Base-by-base conservation (phyloP, 176 grass and related monocot species). In the Triticum timopheevii region DNA sequence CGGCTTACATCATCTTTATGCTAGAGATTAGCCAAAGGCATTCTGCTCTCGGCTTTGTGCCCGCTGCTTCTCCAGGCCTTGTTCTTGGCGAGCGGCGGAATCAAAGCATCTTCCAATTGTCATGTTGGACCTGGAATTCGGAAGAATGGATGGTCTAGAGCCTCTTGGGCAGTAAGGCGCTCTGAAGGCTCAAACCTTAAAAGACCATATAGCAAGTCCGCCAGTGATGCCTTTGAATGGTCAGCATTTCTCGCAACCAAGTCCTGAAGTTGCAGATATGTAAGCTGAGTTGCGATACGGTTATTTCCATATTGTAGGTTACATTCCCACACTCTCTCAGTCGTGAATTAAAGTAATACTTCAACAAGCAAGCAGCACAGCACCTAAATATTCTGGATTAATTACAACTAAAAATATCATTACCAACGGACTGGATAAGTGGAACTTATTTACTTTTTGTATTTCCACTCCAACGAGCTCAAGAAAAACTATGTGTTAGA, bases 131-230 rank as follows among this genome's bases (percentile, higher is more conserved):
- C 86, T 69, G 88, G 70, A 36, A 79, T 73, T 63, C 62, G 70
- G 77, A 98, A 95, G 90, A 98, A 98, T 62, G 93, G 83, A 92
- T 98, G 96, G n/a, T 92, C 80, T 39, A 95, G 90, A 65, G 93
- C 96, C 84, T 98, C 90, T 88, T 84, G 86, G 56, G 96, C 96
- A 10, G 84, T 92, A 61, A 95, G 84, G 12, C 96, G 90, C 70
- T 94, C 86, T 1, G 86, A 98, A 42, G 96, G 96, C 76, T 98
- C 96, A 28, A 92, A 98, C 84, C 78, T 88, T 79, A 98, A 85
- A 61, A 98, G 84, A 3, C 86, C 88, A 3, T 87, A 38, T 75
- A 98, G 82, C 74, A 98, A 92, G 67, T 94, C 93, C 6, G 13
- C 79, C 74, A 95, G 77, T 3, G 49, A 76, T 74, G 76, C 52